These are phyloP conservation scores for Fusarium sp. DNA, from an alignment of 2,329 filamentous ascomycete genomes.

Conservation along the genomic window DNA sequence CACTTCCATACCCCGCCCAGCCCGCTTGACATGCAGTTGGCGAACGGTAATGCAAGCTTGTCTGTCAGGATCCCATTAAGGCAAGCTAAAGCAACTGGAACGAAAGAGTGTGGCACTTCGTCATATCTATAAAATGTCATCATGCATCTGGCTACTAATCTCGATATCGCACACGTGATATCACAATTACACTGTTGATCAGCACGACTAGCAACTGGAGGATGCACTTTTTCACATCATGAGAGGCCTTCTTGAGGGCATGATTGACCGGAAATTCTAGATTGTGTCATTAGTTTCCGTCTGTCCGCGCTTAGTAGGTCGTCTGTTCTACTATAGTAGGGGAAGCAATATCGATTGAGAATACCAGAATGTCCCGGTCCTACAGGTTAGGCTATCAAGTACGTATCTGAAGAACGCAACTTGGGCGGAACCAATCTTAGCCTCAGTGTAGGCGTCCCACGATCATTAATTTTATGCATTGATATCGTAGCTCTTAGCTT, in stretches of 20 bases:
- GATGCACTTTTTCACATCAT: conserved; percentile 6
- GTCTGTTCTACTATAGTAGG: not conserved
- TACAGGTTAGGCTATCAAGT: not conserved
- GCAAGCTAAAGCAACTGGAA: conserved; percentile 25
- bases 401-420: not conserved
- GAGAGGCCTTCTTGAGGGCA: not conserved
- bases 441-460: not conserved
- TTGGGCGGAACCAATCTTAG: not conserved
- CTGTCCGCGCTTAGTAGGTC: not conserved
- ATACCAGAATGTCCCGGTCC: not conserved
- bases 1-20: conserved; percentile 20
- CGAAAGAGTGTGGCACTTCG: conserved; percentile 28
- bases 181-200: conserved; percentile 9
- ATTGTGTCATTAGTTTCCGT: not conserved
- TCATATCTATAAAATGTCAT: conserved; percentile 35
- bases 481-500: conserved; percentile 36
- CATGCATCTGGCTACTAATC: conserved; percentile 13
- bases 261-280: not conserved
- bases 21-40: conserved; percentile 28
- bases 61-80: not conserved
- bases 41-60: conserved; percentile 15
- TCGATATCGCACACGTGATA: conserved; percentile 32
- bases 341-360: not conserved
- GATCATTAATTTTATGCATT: conserved; percentile 39
- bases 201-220: not conserved